Conservation (phyloP, 1,284 basidiomycete genomes). For the Ceratobasidium sp. region DNA sequence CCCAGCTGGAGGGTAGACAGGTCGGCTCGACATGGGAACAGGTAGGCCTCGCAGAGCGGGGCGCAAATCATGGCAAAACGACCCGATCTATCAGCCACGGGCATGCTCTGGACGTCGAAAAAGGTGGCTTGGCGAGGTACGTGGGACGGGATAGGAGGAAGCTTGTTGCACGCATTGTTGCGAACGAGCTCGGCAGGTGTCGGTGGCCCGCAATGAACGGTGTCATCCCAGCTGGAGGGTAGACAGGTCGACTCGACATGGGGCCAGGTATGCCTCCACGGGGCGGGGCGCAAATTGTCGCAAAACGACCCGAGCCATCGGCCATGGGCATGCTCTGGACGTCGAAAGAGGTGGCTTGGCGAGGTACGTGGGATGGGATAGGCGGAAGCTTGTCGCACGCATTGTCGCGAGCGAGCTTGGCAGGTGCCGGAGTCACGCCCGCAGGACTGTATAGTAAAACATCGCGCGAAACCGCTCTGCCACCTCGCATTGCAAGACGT, state of each 20-base stretch:
- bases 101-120: constrained; percentile 2
- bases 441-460: constrained; percentile 2
- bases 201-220: constrained; percentile 23
- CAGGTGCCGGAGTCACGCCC: constrained; percentile 12
- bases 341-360: constrained; percentile 9
- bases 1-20: constrained; percentile 12
- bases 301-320: constrained; percentile 12
- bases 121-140: constrained; percentile 6
- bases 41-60: too few species aligned
- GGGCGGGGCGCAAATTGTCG: not conserved
- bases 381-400: constrained; percentile 9
- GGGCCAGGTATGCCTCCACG: too few species aligned
- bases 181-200: constrained; percentile 5
- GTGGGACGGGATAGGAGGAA: not conserved
- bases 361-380: not conserved
- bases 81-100: constrained; percentile 6
- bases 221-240: constrained; percentile 7
- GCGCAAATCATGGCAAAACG: constrained; percentile 12
- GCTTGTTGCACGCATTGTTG: constrained; percentile 5
- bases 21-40: not conserved
- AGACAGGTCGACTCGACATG: not conserved
- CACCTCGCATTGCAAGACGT: not conserved
- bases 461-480: not conserved
- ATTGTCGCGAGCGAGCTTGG: constrained; percentile 9
- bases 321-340: constrained; percentile 16